Evolutionary conservation across 2,329 filamentous ascomycete species (phyloP), one percentile per base, ranked within the genome.

Genomic region (Neonectria punicea): DNA sequence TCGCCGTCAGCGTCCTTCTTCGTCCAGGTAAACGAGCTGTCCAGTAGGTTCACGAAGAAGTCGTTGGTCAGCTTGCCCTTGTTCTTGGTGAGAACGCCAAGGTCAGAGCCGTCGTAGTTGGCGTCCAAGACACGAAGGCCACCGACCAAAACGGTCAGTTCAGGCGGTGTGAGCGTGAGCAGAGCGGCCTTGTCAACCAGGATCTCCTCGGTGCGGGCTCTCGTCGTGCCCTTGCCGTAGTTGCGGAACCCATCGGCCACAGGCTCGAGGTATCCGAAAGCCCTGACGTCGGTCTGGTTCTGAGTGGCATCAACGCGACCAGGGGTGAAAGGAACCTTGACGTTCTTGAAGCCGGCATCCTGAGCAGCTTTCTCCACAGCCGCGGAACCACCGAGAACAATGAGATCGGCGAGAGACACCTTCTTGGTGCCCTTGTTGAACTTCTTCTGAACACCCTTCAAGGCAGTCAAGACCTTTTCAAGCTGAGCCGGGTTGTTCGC

Each of bases 1-100:
- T 93, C 90, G 36, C 80, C 76, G 58, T 79, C 80, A n/a, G 72
- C 70, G 62, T 81, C 69, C 25, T 80, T 79, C 43, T 80, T 80
- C 20, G 73, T 73, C 92, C 92, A 94, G 22, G 80, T 82, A 7
- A 86, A 92, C 78, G 80, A 81, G 73, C 85, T 87, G 74, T 93
- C 91, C 25, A 94, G 86, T 2, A 94, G 84, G 81, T 94, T 93
- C 79, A 92, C 86, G 75, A 94, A 94, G 85, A 93, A 94, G 81
- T 94, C 92, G 79, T 92, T 93, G 75, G 89, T 92, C 73, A 94
- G 84, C 71, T 87, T 80, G 46, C 92, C 92, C 1, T 90, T 89
- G 8, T 83, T 84, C 71, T 85, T 83, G 61, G 92, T 94, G 74
- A 94, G 84, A 63, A 94, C 85, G 64, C 92, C 92, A 63, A 87